Evolutionary conservation across 257 asterid species (phyloP), one percentile per base, ranked within the genome.

Genomic region (Orobanche coerulescens): DNA sequence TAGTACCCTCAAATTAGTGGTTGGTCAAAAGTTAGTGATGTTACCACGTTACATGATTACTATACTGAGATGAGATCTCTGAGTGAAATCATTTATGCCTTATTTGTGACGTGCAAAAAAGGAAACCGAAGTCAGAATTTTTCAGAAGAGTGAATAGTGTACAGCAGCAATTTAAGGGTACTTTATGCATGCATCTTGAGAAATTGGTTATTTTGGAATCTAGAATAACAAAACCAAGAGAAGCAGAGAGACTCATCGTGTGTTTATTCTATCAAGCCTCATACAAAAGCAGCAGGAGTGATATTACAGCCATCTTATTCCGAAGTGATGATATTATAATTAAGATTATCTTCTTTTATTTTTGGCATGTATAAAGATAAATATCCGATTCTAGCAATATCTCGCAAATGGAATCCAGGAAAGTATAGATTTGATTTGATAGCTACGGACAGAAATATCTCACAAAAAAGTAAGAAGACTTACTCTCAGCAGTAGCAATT

Each of bases 401-500:
- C 11, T 40, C 12, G 12, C 33, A 60, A 68, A 57, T 53, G 49
- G 37, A 69, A 61, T 49, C 24, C 34, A 64, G 37, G 61, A 5
- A 50, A 62, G 40, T 39, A 58, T 33, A 20, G 24, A 44, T 34
- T 36, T 43, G 24, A 44, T 34, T 36, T 43, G 39, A 49, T 20
- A 54, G 71, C 31, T 56, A 49, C 62, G 56, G 43, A 43, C 59
- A 53, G 51, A 58, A 28, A 67, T 46, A 10, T 5, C 26, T 42
- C 40, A 31, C 18, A 62, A n/a, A 7, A 34, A 71, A 56, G 15
- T n/a, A 20, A 47, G 65, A 63, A 39, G n/a, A 72, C 94, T 78
- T 86, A 93, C 99, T 84, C 76, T 83, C 96, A 64, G 78, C 80
- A 64, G 87, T 89, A 56, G 87, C 88, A 73, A 81, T 39, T 58